A percentile compares a stretch with the other conserved stretches of the same genome.
Evolutionary conservation across 495 filamentous ascomycete genomes (phyloP).

Genomic region (Xylaria flabelliformis): DNA sequence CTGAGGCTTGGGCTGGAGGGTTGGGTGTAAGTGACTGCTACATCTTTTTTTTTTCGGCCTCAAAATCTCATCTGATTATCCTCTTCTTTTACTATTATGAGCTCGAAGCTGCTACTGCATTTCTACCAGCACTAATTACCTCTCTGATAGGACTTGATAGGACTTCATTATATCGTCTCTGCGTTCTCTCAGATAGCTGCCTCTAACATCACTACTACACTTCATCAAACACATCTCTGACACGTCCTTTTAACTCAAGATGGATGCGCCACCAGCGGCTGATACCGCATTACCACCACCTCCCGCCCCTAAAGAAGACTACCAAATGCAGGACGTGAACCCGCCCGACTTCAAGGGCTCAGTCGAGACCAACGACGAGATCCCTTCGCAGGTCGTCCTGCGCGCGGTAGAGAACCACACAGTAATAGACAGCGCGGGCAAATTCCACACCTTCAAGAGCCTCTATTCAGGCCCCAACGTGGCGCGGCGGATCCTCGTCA

Average conservation of each 20-base stretch:
- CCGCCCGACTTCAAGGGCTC: slow-evolving; percentile 53
- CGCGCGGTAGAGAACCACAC: slow-evolving; percentile 60
- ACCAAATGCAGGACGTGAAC: slow-evolving; percentile 21
- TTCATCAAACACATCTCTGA: not conserved
- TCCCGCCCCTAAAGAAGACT: slow-evolving; percentile 3
- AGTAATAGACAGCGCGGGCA: slow-evolving; percentile 70
- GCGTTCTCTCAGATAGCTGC: not conserved
- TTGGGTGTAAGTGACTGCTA: slow-evolving; percentile 5
- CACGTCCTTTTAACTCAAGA: not conserved
- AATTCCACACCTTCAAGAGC: slow-evolving; percentile 67
- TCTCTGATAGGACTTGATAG: not conserved
- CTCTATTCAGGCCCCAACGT: slow-evolving; percentile 66
- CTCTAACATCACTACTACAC: not conserved
- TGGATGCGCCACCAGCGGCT: not conserved
- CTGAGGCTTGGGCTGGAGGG: not conserved
- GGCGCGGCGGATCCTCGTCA: slow-evolving; percentile 66
- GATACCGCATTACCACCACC: not conserved
- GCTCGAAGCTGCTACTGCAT: not conserved
- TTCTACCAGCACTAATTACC: not conserved
- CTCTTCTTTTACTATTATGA: not conserved
- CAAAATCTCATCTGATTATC: not conserved
- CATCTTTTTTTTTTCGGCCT: not conserved
- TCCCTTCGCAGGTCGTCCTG: slow-evolving; percentile 57
- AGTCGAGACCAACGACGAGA: slow-evolving; percentile 57
- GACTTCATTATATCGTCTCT: not conserved